Evolutionary conservation across 192 early-diverging fungal species (phyloP), one percentile per base, ranked within the genome.

Genomic region (Funneliformis geosporum): DNA sequence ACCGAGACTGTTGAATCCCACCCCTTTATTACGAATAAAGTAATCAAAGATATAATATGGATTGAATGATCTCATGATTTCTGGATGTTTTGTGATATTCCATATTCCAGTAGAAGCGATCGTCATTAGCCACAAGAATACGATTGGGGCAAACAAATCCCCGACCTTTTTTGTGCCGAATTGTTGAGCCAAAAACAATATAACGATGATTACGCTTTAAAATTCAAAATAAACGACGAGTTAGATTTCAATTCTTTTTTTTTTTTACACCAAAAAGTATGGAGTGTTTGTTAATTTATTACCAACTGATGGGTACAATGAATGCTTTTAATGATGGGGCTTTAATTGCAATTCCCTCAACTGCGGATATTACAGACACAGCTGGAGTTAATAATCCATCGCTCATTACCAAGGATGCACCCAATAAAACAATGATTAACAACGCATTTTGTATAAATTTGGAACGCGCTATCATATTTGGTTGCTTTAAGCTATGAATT

Each of bases 141-240:
- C 80, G 16, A 90, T 78, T 16, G 89, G 88, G 7, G 84, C 83
- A 67, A 82, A 86, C 38, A 80, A 82, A 39, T 66, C 78, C 16
- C 80, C 78, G 1, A 85, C 60, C 59, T 78, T 83, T 33, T 69
- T 67, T 8, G 89, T 90, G 21, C 89, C 89, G 66, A 84, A 88
- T n/a, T 64, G 79, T 81, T 90, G 89, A 5, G 59, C 55, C 60
- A 83, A 62, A 60, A 89, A 87, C n/a, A 90, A 70, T 43, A 86
- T 14, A 16, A 84, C 61, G 16, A 89, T 67, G 14, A 88, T 84
- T 16, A 40, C 70, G 14, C 75, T 75, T 27, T 38, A 47, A 73
- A 39, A 38, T 12, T 11, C 4, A 43, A 43, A 70, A 70, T 2
- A 18, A n/a, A 18, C 42, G 3, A 43, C 2, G 7, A 38, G 16